Percentiles rank a stretch among this genome's conserved stretches.
Evolutionary conservation across 768 basidiomycete species (phyloP).

Genomic region (Suillus hirtellus): DNA sequence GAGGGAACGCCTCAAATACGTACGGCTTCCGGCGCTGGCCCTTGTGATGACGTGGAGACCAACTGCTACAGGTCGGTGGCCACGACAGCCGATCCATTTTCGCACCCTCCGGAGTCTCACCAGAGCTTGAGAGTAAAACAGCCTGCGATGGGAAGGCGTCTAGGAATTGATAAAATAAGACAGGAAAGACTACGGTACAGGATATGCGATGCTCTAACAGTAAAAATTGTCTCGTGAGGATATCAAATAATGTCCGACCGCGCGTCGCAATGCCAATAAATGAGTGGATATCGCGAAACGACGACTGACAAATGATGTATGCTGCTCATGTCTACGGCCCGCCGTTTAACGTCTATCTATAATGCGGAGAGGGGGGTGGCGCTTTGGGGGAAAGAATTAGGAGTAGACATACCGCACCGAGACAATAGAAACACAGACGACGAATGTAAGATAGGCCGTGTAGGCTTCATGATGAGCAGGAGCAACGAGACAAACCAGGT

Average conservation of each 20-base stretch:
- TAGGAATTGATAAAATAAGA: constrained; percentile 26
- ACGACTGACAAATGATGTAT: constrained; percentile 43
- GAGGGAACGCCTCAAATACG: constrained; percentile 19
- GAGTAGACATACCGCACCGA: constrained; percentile 30
- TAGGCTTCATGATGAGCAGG: constrained; percentile 47
- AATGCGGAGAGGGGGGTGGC: constrained; percentile 30
- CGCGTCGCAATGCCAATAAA: constrained; percentile 47
- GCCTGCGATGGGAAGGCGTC: constrained; percentile 16
- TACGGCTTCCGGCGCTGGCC: constrained; percentile 9
- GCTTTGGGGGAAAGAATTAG: constrained; percentile 19
- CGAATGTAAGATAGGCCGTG: constrained; percentile 42
- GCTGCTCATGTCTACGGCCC: constrained; percentile 50
- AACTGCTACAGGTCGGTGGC: background rate
- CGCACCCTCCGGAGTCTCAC: constrained; percentile 10
- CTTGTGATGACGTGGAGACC: constrained; percentile 32
- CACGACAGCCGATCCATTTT: constrained; percentile 14
- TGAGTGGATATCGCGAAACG: constrained; percentile 56
- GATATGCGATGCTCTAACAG: constrained; percentile 68
- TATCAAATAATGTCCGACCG: constrained; percentile 48
- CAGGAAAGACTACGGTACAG: constrained; percentile 39
- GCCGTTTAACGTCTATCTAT: constrained; percentile 46
- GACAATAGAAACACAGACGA: constrained; percentile 41
- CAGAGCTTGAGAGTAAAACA: constrained; percentile 3
- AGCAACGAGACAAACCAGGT: constrained; percentile 58
- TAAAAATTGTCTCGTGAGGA: constrained; percentile 60